These are phyloP conservation scores for Clarireedia sp. DNA, from an alignment of 2,329 filamentous ascomycete genomes.

Conservation along the genomic window DNA sequence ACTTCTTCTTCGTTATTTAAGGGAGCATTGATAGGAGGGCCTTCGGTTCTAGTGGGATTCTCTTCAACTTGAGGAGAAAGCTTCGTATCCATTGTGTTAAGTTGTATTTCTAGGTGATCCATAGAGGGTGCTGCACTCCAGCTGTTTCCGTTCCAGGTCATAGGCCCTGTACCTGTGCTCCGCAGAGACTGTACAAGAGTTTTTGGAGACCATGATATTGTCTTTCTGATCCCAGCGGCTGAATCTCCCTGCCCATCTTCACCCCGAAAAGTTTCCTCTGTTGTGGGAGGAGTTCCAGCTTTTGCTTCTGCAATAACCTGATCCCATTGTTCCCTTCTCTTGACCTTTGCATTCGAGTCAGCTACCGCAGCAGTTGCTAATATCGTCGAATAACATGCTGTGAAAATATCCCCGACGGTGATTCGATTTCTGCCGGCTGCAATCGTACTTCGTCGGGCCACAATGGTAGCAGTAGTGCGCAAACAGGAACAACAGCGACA, in stretches of 20 bases:
- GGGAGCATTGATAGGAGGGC: background rate
- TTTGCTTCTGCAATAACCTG: constrained; percentile 47
- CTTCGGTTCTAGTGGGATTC: background rate
- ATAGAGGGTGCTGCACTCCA: background rate
- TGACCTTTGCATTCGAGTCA: constrained; percentile 53
- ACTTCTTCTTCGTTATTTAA: background rate
- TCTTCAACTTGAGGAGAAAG: background rate
- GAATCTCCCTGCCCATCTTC: background rate
- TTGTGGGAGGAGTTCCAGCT: constrained; percentile 14
- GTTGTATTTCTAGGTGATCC: background rate
- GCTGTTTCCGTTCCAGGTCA: constrained; percentile 1
- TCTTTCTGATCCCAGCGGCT: background rate
- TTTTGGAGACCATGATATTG: background rate
- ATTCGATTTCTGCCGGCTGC: constrained; percentile 39
- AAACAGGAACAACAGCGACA: constrained; percentile 58
- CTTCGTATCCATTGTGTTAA: background rate
- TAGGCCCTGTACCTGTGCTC: background rate
- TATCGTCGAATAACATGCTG: constrained; percentile 60
- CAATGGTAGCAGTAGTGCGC: constrained; percentile 35
- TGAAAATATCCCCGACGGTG: constrained; percentile 48
- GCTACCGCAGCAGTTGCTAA: constrained; percentile 56
- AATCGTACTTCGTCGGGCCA: constrained; percentile 42
- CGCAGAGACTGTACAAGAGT: background rate
- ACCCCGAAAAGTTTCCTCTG: constrained; percentile 9
- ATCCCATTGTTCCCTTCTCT: constrained; percentile 53